phyloP scores from a whole-genome alignment of 1,284 basidiomycete genomes.

The Trametes sp. region DNA sequence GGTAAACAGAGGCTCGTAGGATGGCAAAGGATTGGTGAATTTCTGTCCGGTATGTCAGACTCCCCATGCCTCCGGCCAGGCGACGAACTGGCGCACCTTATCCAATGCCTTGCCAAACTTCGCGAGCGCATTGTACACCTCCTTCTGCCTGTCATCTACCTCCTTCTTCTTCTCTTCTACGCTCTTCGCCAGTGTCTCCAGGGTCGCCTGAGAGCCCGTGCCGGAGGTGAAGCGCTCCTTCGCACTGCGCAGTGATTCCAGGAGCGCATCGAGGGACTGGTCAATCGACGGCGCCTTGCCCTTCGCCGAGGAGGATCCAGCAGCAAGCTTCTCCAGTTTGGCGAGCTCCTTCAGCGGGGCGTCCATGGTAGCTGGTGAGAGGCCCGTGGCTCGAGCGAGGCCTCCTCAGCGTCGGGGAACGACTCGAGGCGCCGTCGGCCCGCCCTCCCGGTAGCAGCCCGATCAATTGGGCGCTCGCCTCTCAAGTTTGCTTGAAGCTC shows the following conservation, averaged over 20 bases:
- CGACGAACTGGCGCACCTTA: slow-evolving; percentile 64
- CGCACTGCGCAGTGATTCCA: slow-evolving; percentile 66
- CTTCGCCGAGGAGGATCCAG: slow-evolving; percentile 48
- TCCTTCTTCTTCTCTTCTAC: slow-evolving; percentile 82
- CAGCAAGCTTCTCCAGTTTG: slow-evolving; percentile 71
- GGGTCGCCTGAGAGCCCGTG: slow-evolving; percentile 60
- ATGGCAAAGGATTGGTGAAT: slow-evolving; percentile 71
- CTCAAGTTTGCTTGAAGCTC: not conserved
- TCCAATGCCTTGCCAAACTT: slow-evolving; percentile 87
- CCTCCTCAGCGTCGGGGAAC: not conserved
- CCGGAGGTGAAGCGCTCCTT: slow-evolving; percentile 63
- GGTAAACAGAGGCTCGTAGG: slow-evolving; percentile 74
- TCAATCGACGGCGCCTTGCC: slow-evolving; percentile 64
- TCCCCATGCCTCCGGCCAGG: slow-evolving; percentile 20
- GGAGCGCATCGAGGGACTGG: slow-evolving; percentile 74
- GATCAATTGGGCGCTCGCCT: not conserved
- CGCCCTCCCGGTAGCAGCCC: not conserved
- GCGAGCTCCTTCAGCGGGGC: slow-evolving; percentile 75
- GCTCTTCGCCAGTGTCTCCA: slow-evolving; percentile 61
- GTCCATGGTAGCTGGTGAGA: slow-evolving; percentile 58
- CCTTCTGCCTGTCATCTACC: slow-evolving; percentile 87
- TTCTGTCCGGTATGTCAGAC: slow-evolving; percentile 53
- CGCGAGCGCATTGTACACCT: slow-evolving; percentile 79
- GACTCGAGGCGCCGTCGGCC: not conserved
- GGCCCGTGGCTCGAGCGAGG: not conserved